Percentiles rank a stretch among this genome's conserved stretches.
Conservation (phyloP, 768 basidiomycete genomes). For the Suillus occidentalis region DNA sequence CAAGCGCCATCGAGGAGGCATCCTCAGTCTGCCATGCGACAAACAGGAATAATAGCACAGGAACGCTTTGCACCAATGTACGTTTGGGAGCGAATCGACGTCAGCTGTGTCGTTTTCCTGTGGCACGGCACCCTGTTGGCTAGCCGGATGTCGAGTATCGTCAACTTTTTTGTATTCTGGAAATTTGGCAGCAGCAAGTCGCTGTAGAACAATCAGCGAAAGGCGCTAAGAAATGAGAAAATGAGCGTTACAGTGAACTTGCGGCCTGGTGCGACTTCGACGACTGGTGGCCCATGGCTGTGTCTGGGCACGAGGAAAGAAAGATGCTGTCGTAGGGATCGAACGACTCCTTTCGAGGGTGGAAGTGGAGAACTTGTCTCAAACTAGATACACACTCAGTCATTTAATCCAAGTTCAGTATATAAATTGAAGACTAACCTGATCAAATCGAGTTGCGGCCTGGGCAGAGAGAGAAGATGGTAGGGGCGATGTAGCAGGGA, state of each 20-base stretch:
- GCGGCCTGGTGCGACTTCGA: neutral
- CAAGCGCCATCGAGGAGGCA: too few relatives aligned
- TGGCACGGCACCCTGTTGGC: too few relatives aligned
- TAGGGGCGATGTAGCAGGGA: neutral
- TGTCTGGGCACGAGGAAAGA: neutral
- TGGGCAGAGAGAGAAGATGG: neutral
- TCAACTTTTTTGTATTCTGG: too few relatives aligned
- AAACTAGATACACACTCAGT: neutral
- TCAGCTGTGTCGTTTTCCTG: too few relatives aligned
- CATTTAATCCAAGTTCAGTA: neutral
- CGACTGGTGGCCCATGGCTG: neutral
- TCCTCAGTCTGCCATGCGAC: too few relatives aligned
- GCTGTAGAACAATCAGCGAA: too few relatives aligned
- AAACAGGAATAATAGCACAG: too few relatives aligned
- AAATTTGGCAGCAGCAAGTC: too few relatives aligned
- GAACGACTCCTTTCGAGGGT: neutral
- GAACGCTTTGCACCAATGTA: too few relatives aligned
- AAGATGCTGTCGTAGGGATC: neutral
- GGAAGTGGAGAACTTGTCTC: neutral
- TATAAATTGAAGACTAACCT: neutral
- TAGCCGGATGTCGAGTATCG: too few relatives aligned
- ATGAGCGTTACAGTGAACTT: neutral
- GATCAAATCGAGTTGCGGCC: neutral
- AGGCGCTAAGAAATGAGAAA: too few relatives aligned
- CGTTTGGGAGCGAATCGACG: too few relatives aligned